Conservation (phyloP, 2,329 filamentous ascomycete species). For the Colletotrichum eremochloae region DNA sequence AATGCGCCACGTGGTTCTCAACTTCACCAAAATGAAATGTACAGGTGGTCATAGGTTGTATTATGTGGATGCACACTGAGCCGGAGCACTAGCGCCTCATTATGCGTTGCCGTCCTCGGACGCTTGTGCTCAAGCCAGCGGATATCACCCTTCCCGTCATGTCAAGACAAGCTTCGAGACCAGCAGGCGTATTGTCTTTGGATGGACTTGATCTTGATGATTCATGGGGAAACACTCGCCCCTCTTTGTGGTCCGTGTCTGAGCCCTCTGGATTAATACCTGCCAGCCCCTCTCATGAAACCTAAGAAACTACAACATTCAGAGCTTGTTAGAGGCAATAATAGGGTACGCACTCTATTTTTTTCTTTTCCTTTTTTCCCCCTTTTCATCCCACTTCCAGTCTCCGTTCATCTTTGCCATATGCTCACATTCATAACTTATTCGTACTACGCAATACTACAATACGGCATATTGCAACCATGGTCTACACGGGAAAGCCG, state of each 20-base stretch:
- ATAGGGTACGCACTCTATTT: conserved; percentile 3
- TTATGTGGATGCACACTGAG: neutral
- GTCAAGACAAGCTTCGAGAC: neutral
- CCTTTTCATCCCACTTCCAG: neutral
- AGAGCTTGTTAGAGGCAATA: conserved; percentile 28
- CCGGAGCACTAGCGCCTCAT: neutral
- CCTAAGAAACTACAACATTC: conserved; percentile 3
- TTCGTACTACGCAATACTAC: neutral
- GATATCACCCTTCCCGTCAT: neutral
- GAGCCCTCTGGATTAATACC: neutral
- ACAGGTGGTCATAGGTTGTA: neutral
- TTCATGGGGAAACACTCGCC: conserved; percentile 2
- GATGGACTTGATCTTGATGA: neutral
- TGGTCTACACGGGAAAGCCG: conserved; percentile 47
- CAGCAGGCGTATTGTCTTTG: neutral
- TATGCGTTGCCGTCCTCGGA: conserved; percentile 11
- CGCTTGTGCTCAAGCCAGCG: neutral
- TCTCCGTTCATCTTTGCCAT: neutral
- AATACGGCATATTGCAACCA: conserved; percentile 9
- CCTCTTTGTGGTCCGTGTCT: conserved; percentile 27
- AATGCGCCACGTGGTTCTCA: neutral
- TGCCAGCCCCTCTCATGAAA: neutral
- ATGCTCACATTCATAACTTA: neutral
- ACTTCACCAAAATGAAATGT: neutral
- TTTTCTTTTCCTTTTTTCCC: neutral